Evolutionary conservation across 2,329 filamentous ascomycete species (phyloP), one percentile per base, ranked within the genome.

Genomic region (Metarhizium robertsii): DNA sequence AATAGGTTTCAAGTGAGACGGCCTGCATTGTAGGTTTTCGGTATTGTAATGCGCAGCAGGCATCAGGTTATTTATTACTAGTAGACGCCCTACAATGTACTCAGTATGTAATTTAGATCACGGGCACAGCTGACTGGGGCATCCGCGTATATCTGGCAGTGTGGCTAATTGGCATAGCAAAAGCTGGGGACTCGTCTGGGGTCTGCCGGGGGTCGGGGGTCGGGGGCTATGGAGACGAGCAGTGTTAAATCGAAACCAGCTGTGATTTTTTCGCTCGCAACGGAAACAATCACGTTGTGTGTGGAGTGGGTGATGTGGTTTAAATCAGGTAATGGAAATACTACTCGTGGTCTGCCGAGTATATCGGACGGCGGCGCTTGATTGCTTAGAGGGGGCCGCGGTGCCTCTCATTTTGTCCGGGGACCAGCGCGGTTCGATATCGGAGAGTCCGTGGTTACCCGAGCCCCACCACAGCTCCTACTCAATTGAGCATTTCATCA

Each of bases 391-490:
- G 25, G 25, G 25, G 25, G 3, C 25, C 25, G 25, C 25, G 25
- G 25, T 25, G 25, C 25, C 25, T 25, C 25, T 25, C 25, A 4
- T 25, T 45, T 5, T 45, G 18, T 25, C 42, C 25, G 20, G 13
- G 25, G 2, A 18, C 6, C 16, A 40, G 50, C 46, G 54, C 45
- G 54, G 50, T 53, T 57, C 56, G 55, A 61, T 60, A 62, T 65
- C 63, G 64, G 63, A 63, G 58, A 52, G 59, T 51, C 61, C 60
- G 64, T 57, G 59, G 60, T 48, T 60, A 63, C 55, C 62, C 62
- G 64, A 61, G 59, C 62, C 62, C 64, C 61, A 61, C 63, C 45
- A 58, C 25, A 57, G 59, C 47, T 57, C 56, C 55, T 43, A 34
- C 53, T 47, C 50, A 34, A 61, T 58, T 58, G 55, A 56, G 56